Percentiles rank a stretch among this genome's conserved stretches.
phyloP scores from a whole-genome alignment of 2,329 filamentous ascomycete genomes.

The Calonectria fujianensis region DNA sequence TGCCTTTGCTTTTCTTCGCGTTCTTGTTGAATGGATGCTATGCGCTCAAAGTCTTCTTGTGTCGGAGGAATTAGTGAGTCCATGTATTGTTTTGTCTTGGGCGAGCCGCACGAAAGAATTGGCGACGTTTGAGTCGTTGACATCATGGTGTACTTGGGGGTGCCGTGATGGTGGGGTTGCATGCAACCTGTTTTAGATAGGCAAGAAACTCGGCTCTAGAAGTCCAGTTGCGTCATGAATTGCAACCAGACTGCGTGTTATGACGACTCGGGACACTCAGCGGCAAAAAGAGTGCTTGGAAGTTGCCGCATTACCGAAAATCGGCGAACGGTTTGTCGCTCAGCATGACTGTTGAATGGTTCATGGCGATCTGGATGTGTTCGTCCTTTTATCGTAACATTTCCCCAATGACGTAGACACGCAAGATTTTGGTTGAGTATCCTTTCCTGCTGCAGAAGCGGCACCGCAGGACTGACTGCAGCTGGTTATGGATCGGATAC shows the following conservation, averaged over 20 bases:
- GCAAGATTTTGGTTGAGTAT: slow-evolving; percentile 33
- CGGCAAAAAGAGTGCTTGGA: slow-evolving; percentile 7
- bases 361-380: background rate
- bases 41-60: slow-evolving; percentile 67
- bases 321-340: background rate
- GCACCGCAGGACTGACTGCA: slow-evolving; percentile 34
- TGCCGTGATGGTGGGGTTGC: slow-evolving; percentile 46
- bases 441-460: slow-evolving; percentile 43
- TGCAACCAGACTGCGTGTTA: slow-evolving; percentile 1
- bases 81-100: slow-evolving; percentile 67
- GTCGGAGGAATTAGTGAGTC: slow-evolving; percentile 70
- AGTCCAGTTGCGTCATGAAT: slow-evolving; percentile 52
- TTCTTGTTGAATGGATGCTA: slow-evolving; percentile 69
- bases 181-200: slow-evolving; percentile 42
- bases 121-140: slow-evolving; percentile 46
- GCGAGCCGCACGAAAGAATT: slow-evolving; percentile 41
- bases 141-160: slow-evolving; percentile 39
- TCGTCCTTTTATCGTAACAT: slow-evolving; percentile 36
- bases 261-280: slow-evolving; percentile 24
- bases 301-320: slow-evolving; percentile 5
- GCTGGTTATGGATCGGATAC: slow-evolving; percentile 14
- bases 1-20: slow-evolving; percentile 67
- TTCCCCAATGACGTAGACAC: slow-evolving; percentile 38
- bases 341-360: background rate
- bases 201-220: slow-evolving; percentile 49